A percentile compares a stretch with the other conserved stretches of the same genome.
These are phyloP conservation scores for Cytauxzoon felis DNA, from an alignment of 169 alveolate genomes.

Conservation along the genomic window DNA sequence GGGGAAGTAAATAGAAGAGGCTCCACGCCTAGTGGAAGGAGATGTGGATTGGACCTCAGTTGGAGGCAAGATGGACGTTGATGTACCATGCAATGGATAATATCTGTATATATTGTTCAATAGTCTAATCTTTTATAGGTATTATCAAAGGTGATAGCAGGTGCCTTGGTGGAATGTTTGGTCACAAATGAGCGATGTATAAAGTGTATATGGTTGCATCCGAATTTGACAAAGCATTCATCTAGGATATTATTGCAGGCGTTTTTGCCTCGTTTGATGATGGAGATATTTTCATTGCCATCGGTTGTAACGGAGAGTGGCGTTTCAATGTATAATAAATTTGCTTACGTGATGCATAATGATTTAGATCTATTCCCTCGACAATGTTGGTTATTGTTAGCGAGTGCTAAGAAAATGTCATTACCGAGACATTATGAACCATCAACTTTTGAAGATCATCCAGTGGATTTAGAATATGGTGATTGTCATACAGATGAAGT, in stretches of 20 bases:
- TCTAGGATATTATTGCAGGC: constrained; percentile 69
- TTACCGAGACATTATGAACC: constrained; percentile 77
- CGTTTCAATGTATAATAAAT: constrained; percentile 50
- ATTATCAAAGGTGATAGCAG: constrained; percentile 70
- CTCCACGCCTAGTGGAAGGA: too few relatives aligned
- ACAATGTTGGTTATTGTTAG: constrained; percentile 74
- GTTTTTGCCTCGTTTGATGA: constrained; percentile 70
- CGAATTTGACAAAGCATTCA: constrained; percentile 67
- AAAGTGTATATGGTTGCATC: constrained; percentile 75
- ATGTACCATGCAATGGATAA: too few relatives aligned
- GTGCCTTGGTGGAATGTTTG: constrained; percentile 72
- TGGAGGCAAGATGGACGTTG: too few relatives aligned
- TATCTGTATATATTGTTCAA: too few relatives aligned
- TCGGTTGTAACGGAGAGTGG: constrained; percentile 43
- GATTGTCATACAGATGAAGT: constrained; percentile 64
- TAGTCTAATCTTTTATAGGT: too few relatives aligned
- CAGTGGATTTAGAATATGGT: constrained; percentile 60
- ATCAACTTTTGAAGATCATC: constrained; percentile 65
- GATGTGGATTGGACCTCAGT: too few relatives aligned
- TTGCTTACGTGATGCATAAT: constrained; percentile 71
- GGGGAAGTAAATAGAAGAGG: too few relatives aligned
- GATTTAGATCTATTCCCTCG: constrained; percentile 77
- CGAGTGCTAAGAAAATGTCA: constrained; percentile 74
- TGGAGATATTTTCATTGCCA: constrained; percentile 68
- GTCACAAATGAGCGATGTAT: constrained; percentile 70